Evolutionary conservation across 2,329 filamentous ascomycete genomes (phyloP), one percentile per base, ranked within the genome.

Genomic region (Pseudogymnoascus sp.): DNA sequence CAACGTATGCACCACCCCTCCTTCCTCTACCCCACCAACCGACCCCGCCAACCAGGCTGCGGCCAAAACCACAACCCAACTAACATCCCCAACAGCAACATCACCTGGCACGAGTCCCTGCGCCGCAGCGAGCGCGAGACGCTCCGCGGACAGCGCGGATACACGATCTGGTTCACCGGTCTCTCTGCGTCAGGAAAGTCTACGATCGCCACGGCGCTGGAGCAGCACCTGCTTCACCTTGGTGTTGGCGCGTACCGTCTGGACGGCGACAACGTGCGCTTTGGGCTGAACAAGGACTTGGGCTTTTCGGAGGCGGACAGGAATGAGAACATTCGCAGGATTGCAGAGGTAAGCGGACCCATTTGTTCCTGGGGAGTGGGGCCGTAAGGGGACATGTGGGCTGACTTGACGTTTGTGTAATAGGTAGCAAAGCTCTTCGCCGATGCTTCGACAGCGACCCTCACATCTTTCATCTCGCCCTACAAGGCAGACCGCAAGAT

Each of bases 111-210:
- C 81, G 82, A 87, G 7, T 66, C 88, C 66, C 87, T 94, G 73
- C 89, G 88, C 63, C 89, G 90, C 77, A 76, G 80, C 66, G 90
- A 94, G 83, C 89, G 90, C 76, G 87, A 84, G 77, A 75, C 82
- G 69, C 79, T 84, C 70, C 90, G 91, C 77, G 85, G 87, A 76
- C 94, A 99, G 78, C 84, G 85, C 69, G 94, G 94, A 74, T 88
- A 95, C 75, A 99, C 94, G 64, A 88, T 99, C 78, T 99, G 94
- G 94, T 90, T 99, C 74, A 99, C 94, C 0, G 94, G 94, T 62
- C 90, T 99, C 67, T 96, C 91, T 38, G 94, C 93, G 61, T 96
- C 91, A 0, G 94, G 94, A 74, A 99, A 99, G 79, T 97, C 93
- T 61, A 99, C 94, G 64, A 91, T 99, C 66, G 94, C 94, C 63